Evolutionary conservation across 1,139 yeast species (phyloP).

Genomic region (Debaryomycetaceae sp.): DNA sequence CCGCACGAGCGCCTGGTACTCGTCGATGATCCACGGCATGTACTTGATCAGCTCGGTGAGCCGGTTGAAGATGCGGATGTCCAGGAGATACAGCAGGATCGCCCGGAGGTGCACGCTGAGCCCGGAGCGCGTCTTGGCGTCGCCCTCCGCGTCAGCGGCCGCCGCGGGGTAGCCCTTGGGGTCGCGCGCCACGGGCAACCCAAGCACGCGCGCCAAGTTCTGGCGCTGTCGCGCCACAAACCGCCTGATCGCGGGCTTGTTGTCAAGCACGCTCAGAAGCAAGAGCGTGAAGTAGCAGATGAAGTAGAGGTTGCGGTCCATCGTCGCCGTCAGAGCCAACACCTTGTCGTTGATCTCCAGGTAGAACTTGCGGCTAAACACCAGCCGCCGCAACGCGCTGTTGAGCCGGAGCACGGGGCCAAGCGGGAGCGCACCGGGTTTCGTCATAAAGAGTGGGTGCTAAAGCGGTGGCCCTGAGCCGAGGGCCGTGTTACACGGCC

Average conservation of each 20-base stretch:
- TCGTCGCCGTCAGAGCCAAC: constrained; percentile 30
- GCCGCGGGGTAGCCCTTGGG: constrained; percentile 7
- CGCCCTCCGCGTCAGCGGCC: constrained; percentile 7
- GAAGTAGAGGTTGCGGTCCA: constrained; percentile 40
- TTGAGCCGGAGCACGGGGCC: constrained; percentile 19
- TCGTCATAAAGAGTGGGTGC: constrained; percentile 4
- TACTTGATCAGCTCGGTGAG: constrained; percentile 49
- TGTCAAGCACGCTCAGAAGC: constrained; percentile 36
- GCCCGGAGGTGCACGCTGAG: constrained; percentile 37
- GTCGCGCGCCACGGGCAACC: not conserved
- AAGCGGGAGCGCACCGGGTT: constrained; percentile 8
- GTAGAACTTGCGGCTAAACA: constrained; percentile 36
- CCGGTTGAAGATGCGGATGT: constrained; percentile 51
- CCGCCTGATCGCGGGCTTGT: constrained; percentile 29
- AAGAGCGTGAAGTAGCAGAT: constrained; percentile 41
- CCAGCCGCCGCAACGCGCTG: constrained; percentile 18
- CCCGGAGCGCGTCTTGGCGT: constrained; percentile 13
- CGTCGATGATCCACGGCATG: constrained; percentile 47
- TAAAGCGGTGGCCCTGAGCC: too few relatives aligned
- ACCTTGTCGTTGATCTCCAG: constrained; percentile 41
- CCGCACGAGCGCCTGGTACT: constrained; percentile 25
- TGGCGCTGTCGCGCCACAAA: constrained; percentile 27
- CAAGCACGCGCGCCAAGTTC: constrained; percentile 18
- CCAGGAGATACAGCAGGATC: constrained; percentile 46
- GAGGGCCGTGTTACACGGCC: too few relatives aligned